Evolutionary conservation across 2,329 filamentous ascomycete genomes (phyloP), one percentile per base, ranked within the genome.

Genomic region (Fusarium sp.): DNA sequence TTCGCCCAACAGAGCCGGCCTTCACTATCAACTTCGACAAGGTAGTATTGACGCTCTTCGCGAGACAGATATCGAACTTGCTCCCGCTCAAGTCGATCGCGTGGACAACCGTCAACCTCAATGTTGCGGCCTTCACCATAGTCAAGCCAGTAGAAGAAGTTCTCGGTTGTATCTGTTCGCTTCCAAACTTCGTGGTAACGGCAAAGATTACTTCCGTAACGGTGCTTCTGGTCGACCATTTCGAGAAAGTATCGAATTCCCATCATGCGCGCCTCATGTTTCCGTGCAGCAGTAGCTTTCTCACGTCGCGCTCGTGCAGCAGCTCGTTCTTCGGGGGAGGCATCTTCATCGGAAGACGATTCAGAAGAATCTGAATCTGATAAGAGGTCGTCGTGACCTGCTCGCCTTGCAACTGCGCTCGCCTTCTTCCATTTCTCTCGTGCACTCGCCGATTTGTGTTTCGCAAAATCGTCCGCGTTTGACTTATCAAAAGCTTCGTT

Each of bases 111-210:
- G 7, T 90, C 87, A 18, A 95, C 84, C 71, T 95, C 92, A 47
- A 96, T 79, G 42, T 88, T 81, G 74, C 85, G 90, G 0, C 95
- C 95, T 54, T 91, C 91, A 10, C 95, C 95, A 65, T 92, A 86
- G 79, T 98, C 95, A 3, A 97, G 86, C 95, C 95, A 97, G 82
- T 95, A 95, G 81, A 97, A 97, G 86, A 95, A 98, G 79, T 96
- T 97, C 79, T 97, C 92, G 9, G 90, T 89, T 0, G 94, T 95
- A 33, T 93, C 86, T 4, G 90, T 85, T 68, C 88, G 89, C 80
- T 94, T 94, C 95, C 95, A 98, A 72, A 93, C 90, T 66, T 90
- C 89, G 78, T 98, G 95, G 76, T 97, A 98, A 36, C 89, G 88
- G 36, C 93, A 87, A 56, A 97, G 82, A 74, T 96, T 97, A 60